phyloP scores from a whole-genome alignment of 1,284 basidiomycete species.

The Athelia sp. region DNA sequence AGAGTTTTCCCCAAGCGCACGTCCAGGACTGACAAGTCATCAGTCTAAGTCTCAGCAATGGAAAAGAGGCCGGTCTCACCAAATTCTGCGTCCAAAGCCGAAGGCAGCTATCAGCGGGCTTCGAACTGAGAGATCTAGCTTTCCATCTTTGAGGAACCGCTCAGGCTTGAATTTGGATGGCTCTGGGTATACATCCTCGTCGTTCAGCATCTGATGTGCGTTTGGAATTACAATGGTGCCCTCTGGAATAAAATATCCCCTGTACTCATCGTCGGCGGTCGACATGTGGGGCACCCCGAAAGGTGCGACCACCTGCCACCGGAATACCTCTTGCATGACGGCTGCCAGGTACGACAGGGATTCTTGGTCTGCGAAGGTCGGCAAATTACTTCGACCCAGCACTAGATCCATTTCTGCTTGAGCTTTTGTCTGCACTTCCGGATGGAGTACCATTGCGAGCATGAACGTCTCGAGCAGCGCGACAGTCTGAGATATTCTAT shows the following conservation, averaged over 20 bases:
- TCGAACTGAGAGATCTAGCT: conserved; percentile 20
- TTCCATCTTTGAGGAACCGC: conserved; percentile 29
- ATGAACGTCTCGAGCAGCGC: conserved; percentile 33
- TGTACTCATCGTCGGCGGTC: conserved; percentile 8
- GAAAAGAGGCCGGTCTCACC: too few species aligned
- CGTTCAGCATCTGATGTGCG: conserved; percentile 16
- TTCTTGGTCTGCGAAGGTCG: conserved; percentile 13
- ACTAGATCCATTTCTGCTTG: conserved; percentile 16
- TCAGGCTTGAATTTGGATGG: conserved; percentile 31
- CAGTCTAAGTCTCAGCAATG: too few species aligned
- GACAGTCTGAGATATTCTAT: conserved; percentile 28
- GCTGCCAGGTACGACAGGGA: conserved; percentile 15
- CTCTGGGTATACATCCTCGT: conserved; percentile 23
- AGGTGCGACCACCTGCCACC: conserved; percentile 10
- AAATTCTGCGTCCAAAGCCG: conserved; percentile 28
- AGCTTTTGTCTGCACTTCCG: conserved; percentile 14
- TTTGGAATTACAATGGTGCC: conserved; percentile 24
- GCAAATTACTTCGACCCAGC: conserved; percentile 14
- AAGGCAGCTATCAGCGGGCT: conserved; percentile 24
- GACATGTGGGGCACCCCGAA: conserved; percentile 1
- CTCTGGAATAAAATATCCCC: conserved; percentile 11
- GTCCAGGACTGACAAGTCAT: too few species aligned
- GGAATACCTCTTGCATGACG: conserved; percentile 19
- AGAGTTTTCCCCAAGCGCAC: too few species aligned
- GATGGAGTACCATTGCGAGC: conserved; percentile 16